Evolutionary conservation across 1,284 basidiomycete genomes (phyloP).

Genomic region (Ganoderma lucidum): DNA sequence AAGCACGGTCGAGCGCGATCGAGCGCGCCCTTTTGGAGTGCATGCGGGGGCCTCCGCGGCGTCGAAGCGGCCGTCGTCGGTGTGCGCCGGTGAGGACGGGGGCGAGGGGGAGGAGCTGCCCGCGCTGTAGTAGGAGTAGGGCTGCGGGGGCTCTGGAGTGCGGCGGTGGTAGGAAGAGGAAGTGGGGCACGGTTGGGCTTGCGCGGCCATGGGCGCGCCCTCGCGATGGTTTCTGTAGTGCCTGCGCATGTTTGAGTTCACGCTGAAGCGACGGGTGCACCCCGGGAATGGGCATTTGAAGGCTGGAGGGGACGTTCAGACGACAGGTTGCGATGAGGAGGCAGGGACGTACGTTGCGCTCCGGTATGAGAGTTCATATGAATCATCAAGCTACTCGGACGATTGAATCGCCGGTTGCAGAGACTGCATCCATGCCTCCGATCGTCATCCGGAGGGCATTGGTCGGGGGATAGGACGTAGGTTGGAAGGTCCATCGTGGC

Average conservation of each 20-base stretch:
- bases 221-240: conserved; percentile 72
- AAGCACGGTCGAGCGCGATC: conserved; percentile 9
- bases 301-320: conserved; percentile 49
- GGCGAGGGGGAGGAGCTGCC: conserved; percentile 26
- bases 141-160: conserved; percentile 13
- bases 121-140: conserved; percentile 20
- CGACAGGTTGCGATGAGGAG: conserved; percentile 10
- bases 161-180: conserved; percentile 16
- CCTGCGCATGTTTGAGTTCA: conserved; percentile 83
- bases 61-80: conserved; percentile 11
- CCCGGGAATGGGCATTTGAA: conserved; percentile 76
- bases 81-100: conserved; percentile 22
- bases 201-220: conserved; percentile 4
- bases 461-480: conserved; percentile 27
- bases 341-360: conserved; percentile 64
- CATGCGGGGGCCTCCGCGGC: neutral
- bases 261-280: conserved; percentile 80
- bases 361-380: conserved; percentile 83
- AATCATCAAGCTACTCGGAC: conserved; percentile 78
- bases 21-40: neutral
- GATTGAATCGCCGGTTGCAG: conserved; percentile 77
- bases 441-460: conserved; percentile 38
- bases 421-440: conserved; percentile 71
- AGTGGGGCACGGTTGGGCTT: conserved; percentile 10
- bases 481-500: conserved; percentile 20